phyloP scores from a whole-genome alignment of 2,329 filamentous ascomycete species.

The Orbilia brochopaga region DNA sequence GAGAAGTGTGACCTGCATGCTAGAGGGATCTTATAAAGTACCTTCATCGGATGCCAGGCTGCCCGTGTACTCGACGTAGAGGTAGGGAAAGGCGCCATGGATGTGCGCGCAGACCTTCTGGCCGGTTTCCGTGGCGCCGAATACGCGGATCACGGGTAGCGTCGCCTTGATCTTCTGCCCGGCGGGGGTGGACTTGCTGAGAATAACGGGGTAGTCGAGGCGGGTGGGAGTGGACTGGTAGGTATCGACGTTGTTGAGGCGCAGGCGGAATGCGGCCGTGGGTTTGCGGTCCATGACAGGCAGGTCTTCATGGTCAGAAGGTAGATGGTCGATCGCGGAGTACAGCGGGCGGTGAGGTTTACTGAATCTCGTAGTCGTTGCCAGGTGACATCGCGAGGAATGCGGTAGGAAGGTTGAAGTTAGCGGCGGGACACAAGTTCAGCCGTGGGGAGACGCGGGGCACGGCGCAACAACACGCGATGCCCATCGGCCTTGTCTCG shows the following conservation, averaged over 20 bases:
- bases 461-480: too few species aligned
- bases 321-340: background rate
- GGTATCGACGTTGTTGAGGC: constrained; percentile 93
- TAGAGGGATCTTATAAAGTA: too few species aligned
- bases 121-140: constrained; percentile 90
- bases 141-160: constrained; percentile 85
- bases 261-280: constrained; percentile 73
- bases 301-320: background rate
- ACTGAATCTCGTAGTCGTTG: background rate
- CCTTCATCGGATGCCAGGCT: constrained; percentile 71
- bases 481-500: too few species aligned
- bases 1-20: too few species aligned
- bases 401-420: too few species aligned
- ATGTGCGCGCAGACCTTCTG: constrained; percentile 96
- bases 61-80: constrained; percentile 87
- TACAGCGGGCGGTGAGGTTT: background rate
- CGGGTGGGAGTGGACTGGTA: constrained; percentile 81
- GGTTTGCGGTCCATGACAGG: constrained; percentile 14
- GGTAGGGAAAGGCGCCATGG: constrained; percentile 92
- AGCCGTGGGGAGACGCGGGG: too few species aligned
- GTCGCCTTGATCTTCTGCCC: constrained; percentile 68
- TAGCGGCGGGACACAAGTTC: too few species aligned
- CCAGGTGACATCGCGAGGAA: background rate
- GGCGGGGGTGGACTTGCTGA: constrained; percentile 68
- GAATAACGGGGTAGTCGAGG: constrained; percentile 66